phyloP scores from a whole-genome alignment of 2,329 filamentous ascomycete species.

The Apiospora malaysiana region DNA sequence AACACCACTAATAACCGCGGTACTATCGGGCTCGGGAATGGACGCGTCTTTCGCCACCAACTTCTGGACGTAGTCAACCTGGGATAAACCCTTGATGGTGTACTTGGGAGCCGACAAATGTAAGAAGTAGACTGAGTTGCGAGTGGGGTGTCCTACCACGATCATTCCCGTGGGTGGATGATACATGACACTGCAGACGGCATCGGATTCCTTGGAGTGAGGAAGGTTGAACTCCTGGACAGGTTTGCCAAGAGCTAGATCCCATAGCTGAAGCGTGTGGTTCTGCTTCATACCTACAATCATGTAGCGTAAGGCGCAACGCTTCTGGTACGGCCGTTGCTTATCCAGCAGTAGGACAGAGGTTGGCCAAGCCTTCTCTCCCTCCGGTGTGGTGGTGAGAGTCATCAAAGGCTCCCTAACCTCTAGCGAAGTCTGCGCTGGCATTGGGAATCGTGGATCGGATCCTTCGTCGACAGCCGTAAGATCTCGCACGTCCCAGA shows the following conservation, averaged over 20 bases:
- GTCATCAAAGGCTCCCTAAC: slow-evolving; percentile 87
- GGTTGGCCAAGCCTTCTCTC: slow-evolving; percentile 95
- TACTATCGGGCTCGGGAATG: slow-evolving; percentile 87
- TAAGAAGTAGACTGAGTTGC: slow-evolving; percentile 97
- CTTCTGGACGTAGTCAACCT: slow-evolving; percentile 85
- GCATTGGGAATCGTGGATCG: slow-evolving; percentile 57
- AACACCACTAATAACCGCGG: slow-evolving; percentile 95
- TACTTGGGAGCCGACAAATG: slow-evolving; percentile 95
- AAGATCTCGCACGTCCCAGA: slow-evolving; percentile 94
- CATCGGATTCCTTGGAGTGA: slow-evolving; percentile 93
- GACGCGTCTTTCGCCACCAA: slow-evolving; percentile 74
- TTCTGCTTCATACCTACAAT: slow-evolving; percentile 99
- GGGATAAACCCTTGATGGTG: slow-evolving; percentile 79
- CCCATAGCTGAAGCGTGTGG: slow-evolving; percentile 97
- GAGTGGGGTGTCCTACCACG: slow-evolving; percentile 91
- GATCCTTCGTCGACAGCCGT: slow-evolving; percentile 59
- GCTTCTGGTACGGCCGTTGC: slow-evolving; percentile 88
- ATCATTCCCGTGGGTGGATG: slow-evolving; percentile 93
- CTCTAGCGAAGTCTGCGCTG: slow-evolving; percentile 68
- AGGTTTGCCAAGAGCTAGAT: slow-evolving; percentile 90
- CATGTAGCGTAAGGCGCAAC: slow-evolving; percentile 89
- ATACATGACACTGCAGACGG: slow-evolving; percentile 97
- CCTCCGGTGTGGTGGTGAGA: slow-evolving; percentile 82
- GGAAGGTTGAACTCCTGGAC: slow-evolving; percentile 97
- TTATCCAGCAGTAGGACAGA: slow-evolving; percentile 97